Conservation (phyloP, 352 stramenopile species). For the Aphanomyces invadans region DNA sequence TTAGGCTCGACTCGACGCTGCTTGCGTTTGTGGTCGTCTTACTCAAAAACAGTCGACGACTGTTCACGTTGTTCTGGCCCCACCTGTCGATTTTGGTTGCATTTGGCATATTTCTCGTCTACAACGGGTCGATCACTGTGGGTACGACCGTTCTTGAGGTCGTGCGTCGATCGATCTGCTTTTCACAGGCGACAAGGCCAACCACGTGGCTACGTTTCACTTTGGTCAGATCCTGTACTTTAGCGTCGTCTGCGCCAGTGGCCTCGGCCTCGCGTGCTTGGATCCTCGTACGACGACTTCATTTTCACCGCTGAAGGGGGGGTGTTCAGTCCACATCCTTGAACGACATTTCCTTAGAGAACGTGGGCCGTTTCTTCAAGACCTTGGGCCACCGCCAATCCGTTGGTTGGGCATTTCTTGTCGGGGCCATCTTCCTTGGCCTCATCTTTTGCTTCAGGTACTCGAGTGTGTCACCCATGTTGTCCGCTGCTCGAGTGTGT, state of each 20-base stretch:
- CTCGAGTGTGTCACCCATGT: no score
- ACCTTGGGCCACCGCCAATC: no score
- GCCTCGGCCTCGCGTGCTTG: conserved; percentile 49
- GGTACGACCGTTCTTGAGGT: conserved; percentile 39
- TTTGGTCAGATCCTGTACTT: conserved; percentile 74
- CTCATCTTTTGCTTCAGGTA: conserved; percentile 19
- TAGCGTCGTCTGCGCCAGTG: conserved; percentile 45
- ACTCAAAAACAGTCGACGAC: conserved; percentile 37
- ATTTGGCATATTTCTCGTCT: conserved; percentile 59
- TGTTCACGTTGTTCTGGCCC: conserved; percentile 62
- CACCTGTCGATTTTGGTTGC: conserved; percentile 47
- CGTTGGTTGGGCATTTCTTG: no score
- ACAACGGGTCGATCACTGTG: conserved; percentile 73
- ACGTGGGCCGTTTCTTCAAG: no score
- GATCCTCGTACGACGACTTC: neutral
- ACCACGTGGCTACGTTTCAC: conserved; percentile 70
- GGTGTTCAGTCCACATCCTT: no score
- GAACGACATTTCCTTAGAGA: no score
- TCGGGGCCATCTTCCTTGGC: no score
- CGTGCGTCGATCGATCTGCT: no score
- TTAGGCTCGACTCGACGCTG: neutral
- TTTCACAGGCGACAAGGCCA: conserved; percentile 68
- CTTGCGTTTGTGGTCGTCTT: conserved; percentile 47
- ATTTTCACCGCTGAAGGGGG: no score
- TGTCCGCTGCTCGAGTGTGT: no score